phyloP scores from a whole-genome alignment of 2,329 filamentous ascomycete species.

The Allantophomopsis cytisporea region DNA sequence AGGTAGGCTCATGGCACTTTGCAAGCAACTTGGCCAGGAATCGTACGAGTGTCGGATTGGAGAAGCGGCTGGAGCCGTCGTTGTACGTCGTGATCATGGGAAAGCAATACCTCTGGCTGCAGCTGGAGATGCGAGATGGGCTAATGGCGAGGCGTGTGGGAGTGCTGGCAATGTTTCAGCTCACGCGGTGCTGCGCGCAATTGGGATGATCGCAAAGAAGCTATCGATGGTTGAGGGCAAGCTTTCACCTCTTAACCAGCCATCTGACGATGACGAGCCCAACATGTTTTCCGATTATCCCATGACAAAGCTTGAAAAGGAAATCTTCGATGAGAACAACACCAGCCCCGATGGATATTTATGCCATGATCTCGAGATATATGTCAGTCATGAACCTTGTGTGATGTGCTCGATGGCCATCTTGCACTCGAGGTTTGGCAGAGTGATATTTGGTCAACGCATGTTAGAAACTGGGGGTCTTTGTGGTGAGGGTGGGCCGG shows the following conservation, averaged over 20 bases:
- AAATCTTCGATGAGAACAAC: conserved; percentile 49
- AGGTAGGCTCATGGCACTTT: conserved; percentile 44
- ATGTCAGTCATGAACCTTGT: conserved; percentile 91
- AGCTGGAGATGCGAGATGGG: conserved; percentile 64
- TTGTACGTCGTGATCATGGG: conserved; percentile 42
- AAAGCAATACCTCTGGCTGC: conserved; percentile 42
- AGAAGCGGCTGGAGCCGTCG: conserved; percentile 59
- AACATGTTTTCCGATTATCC: conserved; percentile 55
- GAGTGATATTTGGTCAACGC: conserved; percentile 65
- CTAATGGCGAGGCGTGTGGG: conserved; percentile 12
- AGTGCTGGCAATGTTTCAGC: conserved; percentile 60
- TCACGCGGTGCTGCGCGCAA: conserved; percentile 64
- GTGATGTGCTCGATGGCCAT: conserved; percentile 96
- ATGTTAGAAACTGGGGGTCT: conserved; percentile 76
- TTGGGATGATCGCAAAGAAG: conserved; percentile 65
- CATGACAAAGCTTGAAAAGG: conserved; percentile 50
- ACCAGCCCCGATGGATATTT: conserved; percentile 71
- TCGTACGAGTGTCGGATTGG: conserved; percentile 27
- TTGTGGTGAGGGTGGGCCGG: conserved; percentile 56
- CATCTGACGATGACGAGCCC: conserved; percentile 19
- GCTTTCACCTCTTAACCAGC: conserved; percentile 6
- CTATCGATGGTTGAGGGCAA: conserved; percentile 21
- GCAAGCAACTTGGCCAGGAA: conserved; percentile 31
- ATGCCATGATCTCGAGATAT: conserved; percentile 86
- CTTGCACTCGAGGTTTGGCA: conserved; percentile 82